Evolutionary conservation across 495 filamentous ascomycete genomes (phyloP).

Genomic region (Podospora bellae-mahoneyi): DNA sequence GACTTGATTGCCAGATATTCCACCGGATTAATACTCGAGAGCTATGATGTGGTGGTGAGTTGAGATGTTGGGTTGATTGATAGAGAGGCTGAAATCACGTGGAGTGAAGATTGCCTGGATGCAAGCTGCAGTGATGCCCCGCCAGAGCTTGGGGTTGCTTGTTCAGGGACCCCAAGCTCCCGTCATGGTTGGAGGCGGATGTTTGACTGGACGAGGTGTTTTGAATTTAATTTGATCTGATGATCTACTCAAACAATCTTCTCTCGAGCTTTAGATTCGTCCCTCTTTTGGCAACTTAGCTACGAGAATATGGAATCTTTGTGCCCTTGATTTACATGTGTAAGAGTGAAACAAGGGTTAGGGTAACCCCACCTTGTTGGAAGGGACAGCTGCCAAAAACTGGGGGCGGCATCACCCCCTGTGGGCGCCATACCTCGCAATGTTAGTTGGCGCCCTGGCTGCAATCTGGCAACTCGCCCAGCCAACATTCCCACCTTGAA

Average conservation of each 20-base stretch:
- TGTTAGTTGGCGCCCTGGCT: slow-evolving; percentile 14
- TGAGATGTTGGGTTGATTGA: neutral
- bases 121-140: slow-evolving; percentile 8
- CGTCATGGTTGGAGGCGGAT: neutral
- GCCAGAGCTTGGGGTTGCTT: neutral
- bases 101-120: slow-evolving; percentile 4
- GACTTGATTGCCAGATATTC: neutral
- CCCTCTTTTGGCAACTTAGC: neutral
- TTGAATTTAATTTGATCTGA: neutral
- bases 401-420: slow-evolving; percentile 16
- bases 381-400: neutral
- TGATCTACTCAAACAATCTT: neutral
- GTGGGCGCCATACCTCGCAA: slow-evolving; percentile 22
- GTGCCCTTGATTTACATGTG: neutral
- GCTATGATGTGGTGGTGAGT: neutral
- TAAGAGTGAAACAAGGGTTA: slow-evolving; percentile 11
- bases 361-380: slow-evolving; percentile 3
- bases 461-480: slow-evolving; percentile 37
- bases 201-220: neutral
- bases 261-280: too few species aligned
- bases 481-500: slow-evolving; percentile 18
- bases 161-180: neutral
- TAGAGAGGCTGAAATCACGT: slow-evolving; percentile 7
- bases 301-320: neutral
- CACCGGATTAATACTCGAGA: neutral